Conservation (phyloP, 192 early-diverging fungal genomes). For the Linderina pennispora region DNA sequence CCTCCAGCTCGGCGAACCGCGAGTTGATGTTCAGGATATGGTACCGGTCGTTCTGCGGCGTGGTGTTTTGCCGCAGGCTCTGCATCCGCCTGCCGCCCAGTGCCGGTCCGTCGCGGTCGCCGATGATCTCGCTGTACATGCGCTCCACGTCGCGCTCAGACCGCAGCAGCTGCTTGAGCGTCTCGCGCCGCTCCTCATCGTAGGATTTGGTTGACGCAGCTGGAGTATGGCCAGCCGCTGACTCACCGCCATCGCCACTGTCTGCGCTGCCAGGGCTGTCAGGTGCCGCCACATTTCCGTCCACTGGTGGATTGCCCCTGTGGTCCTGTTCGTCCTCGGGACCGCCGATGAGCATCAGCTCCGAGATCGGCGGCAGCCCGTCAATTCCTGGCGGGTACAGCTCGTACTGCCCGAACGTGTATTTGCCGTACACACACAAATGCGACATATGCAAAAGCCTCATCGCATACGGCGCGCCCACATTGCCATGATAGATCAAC, state of each 20-base stretch:
- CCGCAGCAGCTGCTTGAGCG: slow-evolving; percentile 24
- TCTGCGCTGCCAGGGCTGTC: background rate
- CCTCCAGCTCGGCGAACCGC: slow-evolving; percentile 19
- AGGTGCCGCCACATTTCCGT: background rate
- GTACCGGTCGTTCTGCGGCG: slow-evolving; percentile 32
- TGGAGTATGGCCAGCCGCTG: background rate
- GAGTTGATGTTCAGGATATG: slow-evolving; percentile 40
- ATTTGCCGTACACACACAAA: slow-evolving; percentile 45
- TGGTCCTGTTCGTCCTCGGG: background rate
- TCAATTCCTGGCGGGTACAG: slow-evolving; percentile 38
- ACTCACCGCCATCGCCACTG: background rate
- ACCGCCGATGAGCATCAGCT: slow-evolving; percentile 10
- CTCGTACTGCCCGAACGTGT: slow-evolving; percentile 42
- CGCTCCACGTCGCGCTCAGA: slow-evolving; percentile 24
- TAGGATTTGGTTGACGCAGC: no score
- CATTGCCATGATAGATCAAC: slow-evolving; percentile 26
- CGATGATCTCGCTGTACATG: slow-evolving; percentile 34
- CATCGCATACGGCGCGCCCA: slow-evolving; percentile 44
- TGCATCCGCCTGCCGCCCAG: slow-evolving; percentile 16
- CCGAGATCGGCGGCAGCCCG: slow-evolving; percentile 31
- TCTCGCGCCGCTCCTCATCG: background rate
- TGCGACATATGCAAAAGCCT: slow-evolving; percentile 44
- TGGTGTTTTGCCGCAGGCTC: slow-evolving; percentile 13
- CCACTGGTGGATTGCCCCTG: background rate
- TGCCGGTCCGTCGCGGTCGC: slow-evolving; percentile 12